These are phyloP conservation scores for Aspergillus niger DNA, from an alignment of 2,329 filamentous ascomycete genomes.

Conservation along the genomic window DNA sequence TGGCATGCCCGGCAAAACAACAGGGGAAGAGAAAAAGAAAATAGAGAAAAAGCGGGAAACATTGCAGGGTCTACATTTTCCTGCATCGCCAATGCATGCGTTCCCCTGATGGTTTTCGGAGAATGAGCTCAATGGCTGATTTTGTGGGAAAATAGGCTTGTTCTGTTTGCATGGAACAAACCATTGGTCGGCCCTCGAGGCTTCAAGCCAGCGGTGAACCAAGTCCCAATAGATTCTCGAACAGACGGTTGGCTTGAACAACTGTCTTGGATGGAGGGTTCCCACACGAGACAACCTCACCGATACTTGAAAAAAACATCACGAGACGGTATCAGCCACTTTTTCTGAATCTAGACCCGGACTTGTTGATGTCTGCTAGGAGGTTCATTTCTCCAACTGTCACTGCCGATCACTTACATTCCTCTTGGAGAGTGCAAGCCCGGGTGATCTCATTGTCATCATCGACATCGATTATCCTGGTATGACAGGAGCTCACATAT, in stretches of 20 bases:
- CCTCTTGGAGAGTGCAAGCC: neutral
- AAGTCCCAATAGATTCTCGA: slow-evolving; percentile 14
- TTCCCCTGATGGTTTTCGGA: slow-evolving; percentile 24
- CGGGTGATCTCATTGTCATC: neutral
- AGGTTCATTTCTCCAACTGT: slow-evolving; percentile 5
- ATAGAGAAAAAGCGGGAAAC: slow-evolving; percentile 14
- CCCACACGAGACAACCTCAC: slow-evolving; percentile 20
- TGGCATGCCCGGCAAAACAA: too few relatives aligned
- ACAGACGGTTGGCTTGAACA: slow-evolving; percentile 20
- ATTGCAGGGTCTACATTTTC: slow-evolving; percentile 9
- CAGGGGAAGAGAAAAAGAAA: slow-evolving; percentile 1
- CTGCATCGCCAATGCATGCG: slow-evolving; percentile 17
- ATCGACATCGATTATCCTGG: slow-evolving; percentile 18
- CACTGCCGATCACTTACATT: neutral
- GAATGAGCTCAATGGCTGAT: slow-evolving; percentile 9
- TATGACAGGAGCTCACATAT: slow-evolving; percentile 3
- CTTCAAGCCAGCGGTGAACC: slow-evolving; percentile 26
- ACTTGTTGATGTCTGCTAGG: slow-evolving; percentile 12
- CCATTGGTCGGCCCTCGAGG: slow-evolving; percentile 20
- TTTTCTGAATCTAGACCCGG: slow-evolving; percentile 16
- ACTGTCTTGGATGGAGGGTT: slow-evolving; percentile 28
- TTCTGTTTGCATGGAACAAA: neutral
- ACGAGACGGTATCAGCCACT: slow-evolving; percentile 20
- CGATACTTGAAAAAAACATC: slow-evolving; percentile 23
- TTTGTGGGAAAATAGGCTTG: slow-evolving; percentile 11